Evolutionary conservation across 768 basidiomycete genomes (phyloP), one percentile per base, ranked within the genome.

Genomic region (Candolleomyces eurysporus): DNA sequence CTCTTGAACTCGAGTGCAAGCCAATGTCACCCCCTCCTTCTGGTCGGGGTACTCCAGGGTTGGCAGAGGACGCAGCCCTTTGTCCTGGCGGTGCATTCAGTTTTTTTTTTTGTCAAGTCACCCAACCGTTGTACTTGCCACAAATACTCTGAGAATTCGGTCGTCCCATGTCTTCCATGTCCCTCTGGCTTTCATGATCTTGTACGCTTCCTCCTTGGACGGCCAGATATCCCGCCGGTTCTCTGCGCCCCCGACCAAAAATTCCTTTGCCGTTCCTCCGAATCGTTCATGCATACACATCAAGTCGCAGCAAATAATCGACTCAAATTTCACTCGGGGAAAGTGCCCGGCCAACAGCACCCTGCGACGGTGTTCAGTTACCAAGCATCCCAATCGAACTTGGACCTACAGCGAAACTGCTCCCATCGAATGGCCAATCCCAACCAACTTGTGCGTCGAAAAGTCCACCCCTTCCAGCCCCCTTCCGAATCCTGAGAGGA

Each of bases 341-440:
- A 75, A 70, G 59, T 77, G 80, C 1, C 77, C 80, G 45, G 76
- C 69, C 0, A 82, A 68, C 3, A 83, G 73, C 6, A 79, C 63
- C 31, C 83, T 83, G 55, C 9, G 11, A 36, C 42, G 31, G 16
- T 14, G 11, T 13, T 51, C n/a, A 19, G 43, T 40, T 32, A 61
- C 30, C 21, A 26, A 40, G 39, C 5, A 31, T 31, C 17, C 7
- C 40, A 48, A 21, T 55, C 32, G 48, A 5, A 54, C 2, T 26
- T 26, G 36, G 6, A 72, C 81, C 36, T 61, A 84, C 83, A 83
- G 61, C 3, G 72, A 72, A 1, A 76, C 69, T 1, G 79, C 81
- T 8, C 84, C 82, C 81, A 84, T 82, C 0, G 84, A 86, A 65
- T 86, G 84, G 0, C 82, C 84, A 16, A 86, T 71, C 3, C 79